Evolutionary conservation across 2,329 filamentous ascomycete species (phyloP), one percentile per base, ranked within the genome.

Genomic region (Mollisia scopiformis): DNA sequence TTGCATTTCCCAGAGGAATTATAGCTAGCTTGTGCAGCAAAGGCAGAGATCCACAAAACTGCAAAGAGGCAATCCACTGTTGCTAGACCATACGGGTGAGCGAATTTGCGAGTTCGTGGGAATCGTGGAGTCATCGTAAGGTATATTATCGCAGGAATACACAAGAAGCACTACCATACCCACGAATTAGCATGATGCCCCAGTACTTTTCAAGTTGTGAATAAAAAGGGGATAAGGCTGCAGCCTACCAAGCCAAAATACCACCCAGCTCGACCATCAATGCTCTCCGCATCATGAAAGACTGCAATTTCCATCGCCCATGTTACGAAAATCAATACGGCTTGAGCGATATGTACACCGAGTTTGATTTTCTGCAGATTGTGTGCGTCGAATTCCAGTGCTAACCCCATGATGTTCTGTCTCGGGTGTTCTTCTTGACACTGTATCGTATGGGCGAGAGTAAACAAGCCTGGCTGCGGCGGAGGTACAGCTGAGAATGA

Each of bases 21-120:
- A 75, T 85, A 89, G 8, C 84, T 80, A 2, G 88, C 87, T 70
- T 89, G 85, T 19, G 84, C 82, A 30, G 87, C 83, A 71, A 89
- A 90, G 19, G 83, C 87, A 2, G 87, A 87, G 46, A 90, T 78
- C 87, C 87, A 90, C 63, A 89, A 75, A 66, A 90, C 73, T 69
- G 78, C 76, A 71, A 82, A 88, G 59, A 86, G 39, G n/a, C 74
- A 74, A 70, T 90, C 87, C 31, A 88, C 77, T 8, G 75, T 76
- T 25, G 85, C 75, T 80, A 90, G 86, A 62, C 80, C 86, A 66
- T 86, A 82, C 2, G 87, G 85, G 61, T 88, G 78, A 54, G 87
- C 87, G 56, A 87, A 79, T 64, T 80, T 84, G 57, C 84, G 81
- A 4, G 87, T 87, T 64, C 87, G 82, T 51, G 81, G 79, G 72